A percentile compares a stretch with the other conserved stretches of the same genome.
Evolutionary conservation across 2,329 filamentous ascomycete species (phyloP).

Genomic region (Penicillium sp.): DNA sequence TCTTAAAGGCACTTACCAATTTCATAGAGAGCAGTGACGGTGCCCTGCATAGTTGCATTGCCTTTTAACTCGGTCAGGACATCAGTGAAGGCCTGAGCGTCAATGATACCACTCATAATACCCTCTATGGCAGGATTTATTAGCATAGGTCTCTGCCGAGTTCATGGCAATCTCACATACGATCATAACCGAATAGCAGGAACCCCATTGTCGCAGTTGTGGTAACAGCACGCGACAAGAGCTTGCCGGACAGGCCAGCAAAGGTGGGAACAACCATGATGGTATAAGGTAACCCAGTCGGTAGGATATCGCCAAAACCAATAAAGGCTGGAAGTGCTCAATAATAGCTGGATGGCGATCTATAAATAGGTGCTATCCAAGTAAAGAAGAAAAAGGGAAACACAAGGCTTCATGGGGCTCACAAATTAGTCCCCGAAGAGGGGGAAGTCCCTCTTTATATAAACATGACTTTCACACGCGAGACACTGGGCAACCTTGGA

Average conservation of each 20-base stretch:
- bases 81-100: conserved; percentile 20
- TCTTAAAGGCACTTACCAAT: conserved; percentile 32
- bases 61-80: conserved; percentile 19
- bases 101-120: conserved; percentile 27
- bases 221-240: neutral
- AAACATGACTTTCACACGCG: neutral
- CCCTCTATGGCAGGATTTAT: conserved; percentile 13
- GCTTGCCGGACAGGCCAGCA: conserved; percentile 2
- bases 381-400: neutral
- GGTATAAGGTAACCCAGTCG: neutral
- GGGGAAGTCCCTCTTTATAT: neutral
- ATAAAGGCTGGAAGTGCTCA: no score
- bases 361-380: neutral
- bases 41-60: conserved; percentile 48
- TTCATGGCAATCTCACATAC: conserved; percentile 11
- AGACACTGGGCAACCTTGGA: neutral
- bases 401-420: no score
- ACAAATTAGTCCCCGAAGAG: neutral
- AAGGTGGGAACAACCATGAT: conserved; percentile 1
- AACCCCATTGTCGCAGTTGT: conserved; percentile 42
- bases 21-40: conserved; percentile 52
- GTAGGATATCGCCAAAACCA: neutral
- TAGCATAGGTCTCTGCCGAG: neutral
- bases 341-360: neutral
- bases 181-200: conserved; percentile 57